Conservation (phyloP, 2,329 filamentous ascomycete genomes). For the Alternaria brassicae region DNA sequence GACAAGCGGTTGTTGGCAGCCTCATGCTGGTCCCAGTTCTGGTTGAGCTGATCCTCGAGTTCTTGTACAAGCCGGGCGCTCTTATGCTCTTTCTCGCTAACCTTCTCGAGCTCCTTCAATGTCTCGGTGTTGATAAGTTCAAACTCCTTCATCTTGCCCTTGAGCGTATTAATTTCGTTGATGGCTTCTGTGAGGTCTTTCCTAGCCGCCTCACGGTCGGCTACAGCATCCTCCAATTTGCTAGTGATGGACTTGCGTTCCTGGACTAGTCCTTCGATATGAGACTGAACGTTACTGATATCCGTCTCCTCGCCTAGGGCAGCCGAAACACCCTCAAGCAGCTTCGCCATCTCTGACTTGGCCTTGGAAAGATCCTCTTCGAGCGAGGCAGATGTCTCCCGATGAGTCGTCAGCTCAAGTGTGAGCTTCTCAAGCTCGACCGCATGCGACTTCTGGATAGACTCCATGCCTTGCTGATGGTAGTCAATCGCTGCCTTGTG, state of each 20-base stretch:
- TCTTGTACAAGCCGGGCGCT: constrained; percentile 92
- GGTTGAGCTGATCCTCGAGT: constrained; percentile 93
- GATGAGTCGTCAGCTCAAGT: constrained; percentile 42
- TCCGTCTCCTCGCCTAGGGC: constrained; percentile 69
- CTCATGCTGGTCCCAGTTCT: constrained; percentile 93
- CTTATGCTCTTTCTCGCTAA: constrained; percentile 78
- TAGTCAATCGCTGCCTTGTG: constrained; percentile 63
- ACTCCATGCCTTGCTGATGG: constrained; percentile 61
- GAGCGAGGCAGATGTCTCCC: constrained; percentile 44
- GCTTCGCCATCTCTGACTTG: constrained; percentile 64
- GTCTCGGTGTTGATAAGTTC: constrained; percentile 61
- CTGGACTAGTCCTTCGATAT: constrained; percentile 54
- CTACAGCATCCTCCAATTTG: constrained; percentile 53
- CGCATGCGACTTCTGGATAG: constrained; percentile 62
- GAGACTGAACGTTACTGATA: constrained; percentile 50
- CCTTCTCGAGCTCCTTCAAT: constrained; percentile 63
- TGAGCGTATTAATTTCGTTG: constrained; percentile 50
- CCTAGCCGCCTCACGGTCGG: constrained; percentile 52
- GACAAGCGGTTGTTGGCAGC: constrained; percentile 84
- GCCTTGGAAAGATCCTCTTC: constrained; percentile 67
- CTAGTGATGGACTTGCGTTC: constrained; percentile 54
- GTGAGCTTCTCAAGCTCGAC: constrained; percentile 60
- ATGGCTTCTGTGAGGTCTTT: constrained; percentile 53
- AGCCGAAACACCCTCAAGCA: constrained; percentile 68
- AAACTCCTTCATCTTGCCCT: constrained; percentile 55